Base-by-base conservation (phyloP, 225 moss, liverwort and hornwort species). In the Straminergon stramineum region DNA sequence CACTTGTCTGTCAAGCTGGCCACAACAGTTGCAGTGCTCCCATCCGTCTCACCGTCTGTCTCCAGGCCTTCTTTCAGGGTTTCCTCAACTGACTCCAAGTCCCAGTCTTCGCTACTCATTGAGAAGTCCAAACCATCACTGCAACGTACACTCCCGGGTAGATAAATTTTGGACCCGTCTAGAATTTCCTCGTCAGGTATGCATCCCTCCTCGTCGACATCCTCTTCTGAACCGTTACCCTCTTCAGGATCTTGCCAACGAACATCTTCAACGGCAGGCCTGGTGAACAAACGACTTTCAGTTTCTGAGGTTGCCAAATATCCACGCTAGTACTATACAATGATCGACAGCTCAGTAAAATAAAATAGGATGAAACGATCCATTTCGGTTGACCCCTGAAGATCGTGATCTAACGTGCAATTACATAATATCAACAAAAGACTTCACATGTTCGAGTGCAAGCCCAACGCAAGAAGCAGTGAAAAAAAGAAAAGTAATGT, bases 201-300 rank as follows among this genome's bases (percentile, higher is more conserved):
- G 95, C 95, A 95, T 71, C 37, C 75, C 64, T 89, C 89, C 66
- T 83, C 65, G 63, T 45, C 48, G 64, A 41, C 68, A 18, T 68
- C 89, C 70, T 84, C 91, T 83, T 89, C 80, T 70, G 81, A 75
- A 77, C 19, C 53, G 16, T n/a, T 82, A 28, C 52, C 66, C 62
- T 89, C 89, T 79, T 93, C 91, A n/a, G 95, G 90, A 84, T 95
- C 95, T 84, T 87, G 87, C 95, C 95, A 95, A 75, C 85, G 95
- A 43, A 87, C 83, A 53, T 93, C 92, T 84, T 92, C 92, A 79
- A 61, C 85, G 66, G 82, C 85, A 87, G 91, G 83, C 80, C 93
- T 93, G 66, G 53, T 79, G 16, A 61, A 78, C 51, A 90, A 68
- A 62, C 39, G n/a, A 32, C 41, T 61, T 74, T 83, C 66, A 90